Percentiles rank a stretch among this genome's conserved stretches.
Conservation (phyloP, 129 eudicot genomes). For the Dittrichia graveolens region DNA sequence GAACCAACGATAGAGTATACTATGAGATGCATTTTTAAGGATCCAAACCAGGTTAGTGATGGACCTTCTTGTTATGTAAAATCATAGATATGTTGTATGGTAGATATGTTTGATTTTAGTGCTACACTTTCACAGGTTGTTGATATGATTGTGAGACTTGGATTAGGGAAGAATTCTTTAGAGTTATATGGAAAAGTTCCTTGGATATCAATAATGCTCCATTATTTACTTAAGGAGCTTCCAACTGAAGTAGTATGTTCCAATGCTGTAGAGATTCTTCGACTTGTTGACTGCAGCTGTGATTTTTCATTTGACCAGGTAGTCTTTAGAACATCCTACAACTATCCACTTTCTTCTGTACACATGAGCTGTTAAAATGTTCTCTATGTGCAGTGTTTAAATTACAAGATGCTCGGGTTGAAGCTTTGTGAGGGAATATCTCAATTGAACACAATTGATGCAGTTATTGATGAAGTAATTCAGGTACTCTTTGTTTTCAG, state of each 20-base stretch:
- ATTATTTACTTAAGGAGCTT: conserved; percentile 74
- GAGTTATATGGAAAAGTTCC: conserved; percentile 42
- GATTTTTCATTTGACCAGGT: conserved; percentile 82
- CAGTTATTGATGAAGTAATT: conserved; percentile 57
- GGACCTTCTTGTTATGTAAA: conserved; percentile 3
- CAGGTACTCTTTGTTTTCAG: conserved; percentile 46
- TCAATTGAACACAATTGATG: conserved; percentile 43
- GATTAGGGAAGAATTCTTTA: conserved; percentile 44
- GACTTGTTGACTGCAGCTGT: conserved; percentile 56
- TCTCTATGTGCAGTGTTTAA: conserved; percentile 55
- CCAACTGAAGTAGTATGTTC: conserved; percentile 54
- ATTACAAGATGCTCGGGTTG: conserved; percentile 79
- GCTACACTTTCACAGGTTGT: conserved; percentile 40
- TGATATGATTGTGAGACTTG: conserved; percentile 58
- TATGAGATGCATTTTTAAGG: conserved; percentile 58
- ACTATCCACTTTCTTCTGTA: conserved; percentile 12
- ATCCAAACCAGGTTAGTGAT: conserved; percentile 52
- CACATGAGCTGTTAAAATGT: conserved; percentile 24
- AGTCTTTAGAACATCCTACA: conserved; percentile 18
- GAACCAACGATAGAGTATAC: conserved; percentile 86
- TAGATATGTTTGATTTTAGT: too few species aligned
- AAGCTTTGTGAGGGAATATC: conserved; percentile 70
- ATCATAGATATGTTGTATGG: not conserved
- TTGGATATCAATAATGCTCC: conserved; percentile 66
- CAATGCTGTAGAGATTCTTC: conserved; percentile 60